phyloP scores from a whole-genome alignment of 805 yeast species.

The Ogataea wickerhamii region DNA sequence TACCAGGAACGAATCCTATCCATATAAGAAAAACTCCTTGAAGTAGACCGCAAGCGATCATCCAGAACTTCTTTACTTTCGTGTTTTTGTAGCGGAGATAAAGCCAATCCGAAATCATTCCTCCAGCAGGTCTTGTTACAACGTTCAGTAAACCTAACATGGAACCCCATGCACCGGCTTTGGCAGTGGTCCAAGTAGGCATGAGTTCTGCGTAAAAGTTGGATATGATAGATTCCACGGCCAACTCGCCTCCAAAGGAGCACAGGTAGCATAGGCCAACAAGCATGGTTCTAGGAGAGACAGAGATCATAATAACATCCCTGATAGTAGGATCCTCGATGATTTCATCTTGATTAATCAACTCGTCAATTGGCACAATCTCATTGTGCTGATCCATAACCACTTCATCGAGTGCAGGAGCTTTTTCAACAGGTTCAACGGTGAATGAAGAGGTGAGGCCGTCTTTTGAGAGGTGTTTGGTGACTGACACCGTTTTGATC shows the following conservation, averaged over 20 bases:
- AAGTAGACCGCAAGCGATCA: constrained; percentile 27
- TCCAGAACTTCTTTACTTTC: constrained; percentile 33
- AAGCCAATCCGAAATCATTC: constrained; percentile 28
- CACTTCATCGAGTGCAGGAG: constrained; percentile 2
- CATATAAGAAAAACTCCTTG: constrained; percentile 34
- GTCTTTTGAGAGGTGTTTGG: constrained; percentile 11
- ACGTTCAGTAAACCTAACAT: constrained; percentile 32
- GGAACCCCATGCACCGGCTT: constrained; percentile 32
- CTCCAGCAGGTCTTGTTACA: constrained; percentile 31
- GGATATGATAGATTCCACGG: constrained; percentile 27
- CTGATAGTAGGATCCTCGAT: constrained; percentile 24
- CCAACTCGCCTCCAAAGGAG: constrained; percentile 32
- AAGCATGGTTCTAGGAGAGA: constrained; percentile 29
- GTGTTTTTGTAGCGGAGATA: constrained; percentile 28
- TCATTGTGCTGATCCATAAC: constrained; percentile 4
- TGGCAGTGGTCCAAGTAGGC: constrained; percentile 18
- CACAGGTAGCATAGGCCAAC: constrained; percentile 26
- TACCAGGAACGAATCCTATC: constrained; percentile 31
- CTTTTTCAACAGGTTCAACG: constrained; percentile 3
- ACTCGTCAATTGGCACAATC: constrained; percentile 10
- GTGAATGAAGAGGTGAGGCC: constrained; percentile 5
- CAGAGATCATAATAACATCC: constrained; percentile 16
- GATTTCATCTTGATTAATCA: constrained; percentile 24
- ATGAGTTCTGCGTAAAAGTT: constrained; percentile 20
- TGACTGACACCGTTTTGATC: constrained; percentile 23